Base-by-base conservation (phyloP, 129 eudicot species). In the Saussurea involucrata region DNA sequence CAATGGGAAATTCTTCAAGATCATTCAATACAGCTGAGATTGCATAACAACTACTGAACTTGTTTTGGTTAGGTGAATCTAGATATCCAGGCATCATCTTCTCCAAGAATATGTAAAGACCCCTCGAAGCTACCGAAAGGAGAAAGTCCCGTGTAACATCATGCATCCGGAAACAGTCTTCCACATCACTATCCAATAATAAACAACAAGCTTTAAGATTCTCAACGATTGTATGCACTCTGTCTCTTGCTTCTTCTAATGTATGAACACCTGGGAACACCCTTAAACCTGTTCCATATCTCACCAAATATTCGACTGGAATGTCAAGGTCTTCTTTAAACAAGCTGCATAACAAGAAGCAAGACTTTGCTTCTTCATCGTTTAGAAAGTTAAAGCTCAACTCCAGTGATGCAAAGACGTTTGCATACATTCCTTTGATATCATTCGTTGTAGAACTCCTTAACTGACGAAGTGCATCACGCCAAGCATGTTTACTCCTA, bases 81-180 rank as follows among this genome's bases (percentile, higher is more conserved):
- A 68, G n/a, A 33, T 66, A 76, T 78, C 74, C 75, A 24, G 75
- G 69, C 60, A 55, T 69, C 66, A 71, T 58, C 75, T 71, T 78
- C 34, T 77, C 74, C 71, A 85, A 53, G 33, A 81, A 81, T 64
- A 60, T 57, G 73, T 77, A 69, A 18, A 79, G 63, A 63, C 84
- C 83, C 37, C 18, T 71, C 9, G 75, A 79, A 55, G 88, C 88
- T 12, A 82, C 75, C 33, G 82, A 81, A 36, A 87, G 86, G 36
- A 77, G 76, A 87, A 82, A 87, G 73, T 84, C 88, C 13, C 85
- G 85, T 37, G 85, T 73, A 53, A 85, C 87, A 79, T 87, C 92
- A 79, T 87, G 92, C 77, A 84, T 78, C 68, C 77, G 86, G 18
- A 87, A 76, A 78, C 60, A 24, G 28, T 76, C 85, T 25, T 78